Base-by-base conservation (phyloP, 441 rosid species). In the Euphorbia celastroides region DNA sequence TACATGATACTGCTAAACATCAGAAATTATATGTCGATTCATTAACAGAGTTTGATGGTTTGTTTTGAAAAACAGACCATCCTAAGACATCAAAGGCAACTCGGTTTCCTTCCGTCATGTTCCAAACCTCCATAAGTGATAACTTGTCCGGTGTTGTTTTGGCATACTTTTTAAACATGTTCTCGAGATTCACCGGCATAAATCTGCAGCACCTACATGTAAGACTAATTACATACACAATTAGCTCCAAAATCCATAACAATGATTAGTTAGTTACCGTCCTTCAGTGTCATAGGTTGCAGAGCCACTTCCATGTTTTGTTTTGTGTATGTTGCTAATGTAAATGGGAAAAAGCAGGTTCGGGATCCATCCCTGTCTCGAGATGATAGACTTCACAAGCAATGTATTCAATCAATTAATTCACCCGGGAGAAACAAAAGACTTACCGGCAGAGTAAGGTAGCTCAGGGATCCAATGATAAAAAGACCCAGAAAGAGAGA, bases 201-300 rank as follows among this genome's bases (percentile, higher is more conserved):
- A 64, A 86, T 76, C 96, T 91, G 73, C 50, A 26, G n/a, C 32
- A 48, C 19, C 19, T 0, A 46, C 52, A 46, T 46, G 52, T 14
- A 46, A 46, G 34, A 1, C n/a, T n/a, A 34, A 9, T 28, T 26
- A 63, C 0, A 63, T 17, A n/a, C 14, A 0, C 4, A n/a, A 14
- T 19, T 25, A 17, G 30, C 9, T 22, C 25, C 7, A 36, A n/a
- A n/a, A 50, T 51, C 5, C 19, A n/a, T 2, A 10, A 46, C 4
- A 17, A 12, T 32, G 25, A 1, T 22, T 36, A 13, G 36, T 36
- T 56, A 28, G 19, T 34, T 70, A 87, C 93, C 97, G 83, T 78
- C 96, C 96, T 81, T 91, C 96, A 0, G 83, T 82, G 77, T 89
- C 97, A 25, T 87, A 87, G 10, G 83, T 75, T 20, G 80, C 86